Percentiles rank a stretch among this genome's conserved stretches.
Evolutionary conservation across 2,329 filamentous ascomycete species (phyloP).

Genomic region (Alternaria sp.): DNA sequence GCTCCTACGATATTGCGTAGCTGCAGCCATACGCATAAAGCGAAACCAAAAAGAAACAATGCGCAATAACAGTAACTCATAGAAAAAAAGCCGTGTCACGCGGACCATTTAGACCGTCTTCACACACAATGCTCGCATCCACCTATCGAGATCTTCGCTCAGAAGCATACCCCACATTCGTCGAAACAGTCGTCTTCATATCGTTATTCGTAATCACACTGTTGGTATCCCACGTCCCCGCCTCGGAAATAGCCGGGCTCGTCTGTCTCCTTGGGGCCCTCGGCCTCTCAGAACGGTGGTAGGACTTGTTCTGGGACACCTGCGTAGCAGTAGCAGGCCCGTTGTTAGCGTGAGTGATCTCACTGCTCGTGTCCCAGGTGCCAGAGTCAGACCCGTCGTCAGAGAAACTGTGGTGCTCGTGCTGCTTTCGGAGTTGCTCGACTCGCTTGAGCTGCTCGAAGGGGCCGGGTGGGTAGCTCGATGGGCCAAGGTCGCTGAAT

Average conservation of each 20-base stretch:
- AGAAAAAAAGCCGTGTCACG: not conserved
- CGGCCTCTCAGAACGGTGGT: constrained; percentile 2
- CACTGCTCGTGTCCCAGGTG: constrained; percentile 15
- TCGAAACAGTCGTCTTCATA: constrained; percentile 12
- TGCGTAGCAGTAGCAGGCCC: constrained; percentile 8
- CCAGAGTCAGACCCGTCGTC: constrained; percentile 12
- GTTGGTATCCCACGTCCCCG: constrained; percentile 12
- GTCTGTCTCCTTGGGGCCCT: constrained; percentile 7
- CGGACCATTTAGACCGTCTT: not conserved
- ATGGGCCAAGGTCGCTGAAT: constrained; percentile 1
- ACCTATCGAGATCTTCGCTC: constrained; percentile 3
- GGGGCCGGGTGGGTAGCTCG: constrained; percentile 5
- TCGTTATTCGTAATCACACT: constrained; percentile 14
- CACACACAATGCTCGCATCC: not conserved
- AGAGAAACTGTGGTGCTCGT: constrained; percentile 7
- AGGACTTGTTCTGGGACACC: constrained; percentile 6
- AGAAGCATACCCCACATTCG: constrained; percentile 5
- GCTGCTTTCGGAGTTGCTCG: constrained; percentile 6
- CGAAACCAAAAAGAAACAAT: not conserved
- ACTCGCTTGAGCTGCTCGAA: constrained; percentile 8
- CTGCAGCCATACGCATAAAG: not conserved
- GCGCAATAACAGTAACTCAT: not conserved
- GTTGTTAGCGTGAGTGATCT: constrained; percentile 13
- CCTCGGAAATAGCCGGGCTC: constrained; percentile 4
- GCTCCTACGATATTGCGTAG: constrained; percentile 8